Evolutionary conservation across 371 early-diverging fungal species (phyloP).

Genomic region (Mucor lusitanicus): DNA sequence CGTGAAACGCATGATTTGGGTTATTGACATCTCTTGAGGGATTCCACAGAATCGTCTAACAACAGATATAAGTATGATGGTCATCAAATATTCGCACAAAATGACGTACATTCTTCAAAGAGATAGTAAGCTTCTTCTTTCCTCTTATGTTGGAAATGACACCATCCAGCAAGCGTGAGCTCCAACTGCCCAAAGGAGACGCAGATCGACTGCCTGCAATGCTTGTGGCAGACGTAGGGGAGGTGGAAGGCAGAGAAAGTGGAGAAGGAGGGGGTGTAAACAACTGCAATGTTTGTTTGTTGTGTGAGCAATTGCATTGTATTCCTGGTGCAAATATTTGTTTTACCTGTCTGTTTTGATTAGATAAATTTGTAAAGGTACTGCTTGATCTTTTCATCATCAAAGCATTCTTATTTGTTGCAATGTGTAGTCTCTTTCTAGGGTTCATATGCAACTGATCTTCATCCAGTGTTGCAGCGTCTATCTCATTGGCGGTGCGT

Average conservation of each 20-base stretch:
- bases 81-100: neutral
- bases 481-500: neutral
- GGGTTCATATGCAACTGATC: conserved; percentile 7
- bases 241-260: neutral
- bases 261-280: conserved; percentile 22
- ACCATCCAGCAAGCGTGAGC: conserved; percentile 33
- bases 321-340: neutral
- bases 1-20: conserved; percentile 51
- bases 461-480: neutral
- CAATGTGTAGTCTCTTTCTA: conserved; percentile 3
- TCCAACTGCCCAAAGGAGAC: conserved; percentile 23
- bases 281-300: neutral
- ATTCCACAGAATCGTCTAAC: conserved; percentile 50
- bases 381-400: conserved; percentile 12
- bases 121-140: conserved; percentile 36
- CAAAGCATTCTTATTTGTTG: neutral
- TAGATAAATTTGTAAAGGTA: conserved; percentile 10
- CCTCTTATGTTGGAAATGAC: conserved; percentile 23
- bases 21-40: conserved; percentile 47
- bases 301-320: neutral
- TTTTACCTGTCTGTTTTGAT: conserved; percentile 3
- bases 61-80: neutral
- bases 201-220: neutral
- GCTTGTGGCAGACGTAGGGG: neutral
- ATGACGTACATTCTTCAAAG: conserved; percentile 46